Base-by-base conservation (phyloP, 2,329 filamentous ascomycete species). In the Alternaria arbusti region DNA sequence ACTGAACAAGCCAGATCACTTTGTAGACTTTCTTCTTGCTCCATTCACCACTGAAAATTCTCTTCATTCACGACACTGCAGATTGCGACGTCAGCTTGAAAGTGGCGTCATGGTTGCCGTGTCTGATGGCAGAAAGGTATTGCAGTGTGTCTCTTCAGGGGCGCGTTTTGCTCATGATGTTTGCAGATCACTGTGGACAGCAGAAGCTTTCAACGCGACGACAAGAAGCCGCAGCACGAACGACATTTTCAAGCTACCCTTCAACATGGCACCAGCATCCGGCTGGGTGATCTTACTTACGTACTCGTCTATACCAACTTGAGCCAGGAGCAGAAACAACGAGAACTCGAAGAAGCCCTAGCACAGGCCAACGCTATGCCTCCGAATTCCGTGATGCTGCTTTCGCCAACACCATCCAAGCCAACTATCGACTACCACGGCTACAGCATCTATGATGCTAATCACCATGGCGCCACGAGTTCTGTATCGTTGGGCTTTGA, bases 381-480 rank as follows among this genome's bases (percentile, higher is more conserved):
- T 22, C 40, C 20, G 32, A 62, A 56, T 22, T 52, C 59, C 20
- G 30, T 30, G 23, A 52, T 54, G 56, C 46, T 51, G 50, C 22
- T 58, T 30, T 58, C 45, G 26, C 56, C 56, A 57, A 61, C 59
- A 8, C 52, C 57, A 47, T 60, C 43, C 20, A 60, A 49, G 20
- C 26, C 47, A 15, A 60, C 51, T 49, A 60, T 60, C 5, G 51
- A 60, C 50, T 60, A 60, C 51, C 50, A 60, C 17, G 58, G 58
- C 26, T 60, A 60, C 20, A 60, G 58, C 50, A 60, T 60, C 44
- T 60, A 55, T 22, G 58, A 60, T 60, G 58, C 58, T 44, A 12
- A 55, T 49, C 49, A 46, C 36, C 57, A 60, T 17, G 57, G 57
- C 26, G 54, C 57, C 26, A 60, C 57, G 25, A 55, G 58, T 44